A percentile compares a stretch with the other conserved stretches of the same genome.
phyloP scores from a whole-genome alignment of 805 yeast genomes.

The Wickerhamiella hasegawae region DNA sequence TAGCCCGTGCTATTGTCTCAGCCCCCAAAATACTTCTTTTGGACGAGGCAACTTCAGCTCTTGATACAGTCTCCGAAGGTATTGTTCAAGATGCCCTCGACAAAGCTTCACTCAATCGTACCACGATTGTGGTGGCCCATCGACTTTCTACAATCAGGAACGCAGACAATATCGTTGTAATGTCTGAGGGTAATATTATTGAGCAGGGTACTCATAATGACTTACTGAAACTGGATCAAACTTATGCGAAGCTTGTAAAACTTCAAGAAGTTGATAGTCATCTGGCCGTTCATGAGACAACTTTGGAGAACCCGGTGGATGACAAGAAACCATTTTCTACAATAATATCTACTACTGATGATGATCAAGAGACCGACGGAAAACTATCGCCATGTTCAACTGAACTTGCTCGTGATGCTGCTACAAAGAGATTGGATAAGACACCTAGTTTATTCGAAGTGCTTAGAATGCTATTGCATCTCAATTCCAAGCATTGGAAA shows the following conservation, averaged over 20 bases:
- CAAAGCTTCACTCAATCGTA: constrained; percentile 12
- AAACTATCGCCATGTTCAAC: not conserved
- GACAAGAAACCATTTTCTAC: not conserved
- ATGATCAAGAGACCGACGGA: not conserved
- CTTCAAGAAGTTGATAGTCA: constrained; percentile 10
- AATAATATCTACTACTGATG: not conserved
- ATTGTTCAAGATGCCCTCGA: constrained; percentile 19
- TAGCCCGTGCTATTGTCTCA: constrained; percentile 47
- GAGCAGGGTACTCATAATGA: constrained; percentile 24
- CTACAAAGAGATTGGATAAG: not conserved
- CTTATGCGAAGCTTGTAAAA: constrained; percentile 16
- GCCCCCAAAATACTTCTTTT: constrained; percentile 38
- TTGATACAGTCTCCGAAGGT: constrained; percentile 25
- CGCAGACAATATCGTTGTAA: constrained; percentile 31
- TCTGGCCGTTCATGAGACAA: too few relatives aligned
- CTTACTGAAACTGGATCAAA: constrained; percentile 16
- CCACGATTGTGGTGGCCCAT: constrained; percentile 35
- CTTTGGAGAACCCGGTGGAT: not conserved
- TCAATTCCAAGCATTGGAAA: constrained; percentile 10
- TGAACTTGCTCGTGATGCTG: not conserved
- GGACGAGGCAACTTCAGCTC: constrained; percentile 45
- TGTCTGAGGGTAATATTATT: constrained; percentile 29
- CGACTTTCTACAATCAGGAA: constrained; percentile 31
- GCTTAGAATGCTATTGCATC: constrained; percentile 4
- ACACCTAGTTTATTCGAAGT: constrained; percentile 2